phyloP scores from a whole-genome alignment of 176 grass and related monocot species.

The Aegilops umbellulata region DNA sequence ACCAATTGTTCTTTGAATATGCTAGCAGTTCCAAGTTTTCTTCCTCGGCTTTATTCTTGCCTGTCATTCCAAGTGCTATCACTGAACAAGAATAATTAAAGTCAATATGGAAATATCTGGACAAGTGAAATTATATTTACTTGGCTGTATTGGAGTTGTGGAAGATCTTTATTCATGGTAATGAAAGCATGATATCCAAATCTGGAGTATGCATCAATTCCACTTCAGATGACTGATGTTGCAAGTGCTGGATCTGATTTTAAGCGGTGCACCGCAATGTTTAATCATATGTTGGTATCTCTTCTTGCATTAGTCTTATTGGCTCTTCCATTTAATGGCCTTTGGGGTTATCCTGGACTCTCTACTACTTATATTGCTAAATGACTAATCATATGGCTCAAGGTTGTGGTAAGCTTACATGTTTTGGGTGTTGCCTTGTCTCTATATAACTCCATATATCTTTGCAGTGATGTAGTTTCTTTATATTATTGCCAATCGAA shows the following conservation, averaged over 20 bases:
- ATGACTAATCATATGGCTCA: slow-evolving; percentile 60
- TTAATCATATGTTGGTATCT: slow-evolving; percentile 43
- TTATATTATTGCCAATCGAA: slow-evolving; percentile 48
- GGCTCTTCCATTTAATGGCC: slow-evolving; percentile 47
- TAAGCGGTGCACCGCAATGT: slow-evolving; percentile 40
- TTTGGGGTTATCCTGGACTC: slow-evolving; percentile 51
- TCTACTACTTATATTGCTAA: slow-evolving; percentile 53
- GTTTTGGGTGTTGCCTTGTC: slow-evolving; percentile 42
- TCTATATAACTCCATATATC: slow-evolving; percentile 28
- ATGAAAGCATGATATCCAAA: slow-evolving; percentile 20
- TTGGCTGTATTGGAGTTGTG: slow-evolving; percentile 22
- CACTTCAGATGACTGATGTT: slow-evolving; percentile 46
- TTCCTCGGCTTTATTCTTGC: slow-evolving; percentile 37
- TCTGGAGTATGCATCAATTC: slow-evolving; percentile 22
- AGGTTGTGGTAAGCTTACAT: slow-evolving; percentile 69
- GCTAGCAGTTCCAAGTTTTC: slow-evolving; percentile 17
- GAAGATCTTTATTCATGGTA: slow-evolving; percentile 32
- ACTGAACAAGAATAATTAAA: slow-evolving; percentile 31
- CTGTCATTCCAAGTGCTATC: slow-evolving; percentile 10
- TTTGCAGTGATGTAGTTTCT: neutral
- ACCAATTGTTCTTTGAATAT: slow-evolving; percentile 41
- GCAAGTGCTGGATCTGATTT: slow-evolving; percentile 34
- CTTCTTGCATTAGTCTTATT: slow-evolving; percentile 52
- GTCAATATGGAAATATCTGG: slow-evolving; percentile 40
- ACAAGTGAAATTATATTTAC: slow-evolving; percentile 34